Conservation (phyloP, 163 green algal genomes). For the Picocystis sp. region DNA sequence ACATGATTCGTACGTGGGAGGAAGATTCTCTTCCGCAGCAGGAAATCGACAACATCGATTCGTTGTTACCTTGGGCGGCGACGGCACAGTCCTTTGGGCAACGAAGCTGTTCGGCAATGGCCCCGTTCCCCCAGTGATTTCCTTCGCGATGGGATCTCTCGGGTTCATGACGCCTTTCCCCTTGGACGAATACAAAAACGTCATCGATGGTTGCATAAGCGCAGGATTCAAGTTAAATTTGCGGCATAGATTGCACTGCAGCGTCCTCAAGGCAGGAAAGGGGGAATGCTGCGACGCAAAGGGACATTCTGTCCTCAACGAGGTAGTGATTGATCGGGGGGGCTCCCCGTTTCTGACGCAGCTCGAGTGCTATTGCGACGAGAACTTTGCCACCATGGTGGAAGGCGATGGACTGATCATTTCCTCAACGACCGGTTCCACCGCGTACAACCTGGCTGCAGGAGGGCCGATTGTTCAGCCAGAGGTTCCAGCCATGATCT, state of each 20-base stretch:
- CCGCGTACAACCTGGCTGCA: conserved; percentile 81
- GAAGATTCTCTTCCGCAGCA: too few species aligned
- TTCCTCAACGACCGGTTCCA: conserved; percentile 84
- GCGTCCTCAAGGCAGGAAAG: conserved; percentile 22
- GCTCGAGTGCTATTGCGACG: conserved; percentile 16
- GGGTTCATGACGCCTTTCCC: conserved; percentile 64
- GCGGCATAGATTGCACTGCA: conserved; percentile 14
- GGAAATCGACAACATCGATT: conserved; percentile 10
- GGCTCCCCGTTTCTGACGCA: conserved; percentile 62
- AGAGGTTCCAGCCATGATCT: conserved; percentile 80
- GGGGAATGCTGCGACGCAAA: conserved; percentile 15
- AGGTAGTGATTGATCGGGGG: conserved; percentile 84
- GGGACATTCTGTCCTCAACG: conserved; percentile 62
- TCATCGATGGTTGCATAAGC: background rate
- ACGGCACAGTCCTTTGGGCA: conserved; percentile 71
- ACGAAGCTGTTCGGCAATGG: conserved; percentile 57
- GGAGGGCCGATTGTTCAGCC: conserved; percentile 56
- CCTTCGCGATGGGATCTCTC: conserved; percentile 73
- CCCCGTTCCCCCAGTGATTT: conserved; percentile 54
- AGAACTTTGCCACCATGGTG: conserved; percentile 52
- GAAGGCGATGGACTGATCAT: conserved; percentile 87
- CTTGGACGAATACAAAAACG: background rate
- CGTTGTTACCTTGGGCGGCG: conserved; percentile 31
- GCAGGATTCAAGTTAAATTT: conserved; percentile 7
- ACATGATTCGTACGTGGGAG: too few species aligned